Evolutionary conservation across 2,329 filamentous ascomycete genomes (phyloP).

Genomic region (Nemania sp.): DNA sequence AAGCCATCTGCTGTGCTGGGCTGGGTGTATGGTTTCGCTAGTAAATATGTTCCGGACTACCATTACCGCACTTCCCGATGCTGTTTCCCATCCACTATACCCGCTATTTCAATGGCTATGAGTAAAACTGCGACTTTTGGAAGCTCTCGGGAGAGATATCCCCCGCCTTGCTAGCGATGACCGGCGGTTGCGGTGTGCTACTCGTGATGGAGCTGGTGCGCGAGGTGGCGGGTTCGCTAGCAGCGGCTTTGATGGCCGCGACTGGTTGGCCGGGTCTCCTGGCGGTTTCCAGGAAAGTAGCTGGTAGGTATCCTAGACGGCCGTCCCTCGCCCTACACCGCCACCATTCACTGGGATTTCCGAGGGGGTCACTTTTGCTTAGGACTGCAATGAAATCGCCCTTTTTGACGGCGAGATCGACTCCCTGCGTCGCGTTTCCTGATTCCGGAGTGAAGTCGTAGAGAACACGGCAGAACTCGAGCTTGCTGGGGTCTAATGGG

Average conservation of each 20-base stretch:
- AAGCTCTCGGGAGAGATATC: slow-evolving; percentile 59
- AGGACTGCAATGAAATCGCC: slow-evolving; percentile 94
- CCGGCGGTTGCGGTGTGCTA: slow-evolving; percentile 38
- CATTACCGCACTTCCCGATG: not conserved
- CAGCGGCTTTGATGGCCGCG: slow-evolving; percentile 56
- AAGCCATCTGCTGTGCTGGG: too few species aligned
- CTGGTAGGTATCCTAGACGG: slow-evolving; percentile 86
- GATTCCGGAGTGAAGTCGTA: slow-evolving; percentile 91
- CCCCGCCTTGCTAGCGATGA: slow-evolving; percentile 52
- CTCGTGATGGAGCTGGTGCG: slow-evolving; percentile 56
- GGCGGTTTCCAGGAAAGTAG: slow-evolving; percentile 82
- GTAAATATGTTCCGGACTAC: slow-evolving; percentile 2
- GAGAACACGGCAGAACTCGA: slow-evolving; percentile 93
- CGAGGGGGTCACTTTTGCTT: slow-evolving; percentile 87
- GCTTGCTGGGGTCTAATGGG: slow-evolving; percentile 80
- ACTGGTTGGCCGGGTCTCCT: slow-evolving; percentile 55
- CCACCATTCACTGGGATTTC: slow-evolving; percentile 96
- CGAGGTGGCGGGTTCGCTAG: slow-evolving; percentile 47
- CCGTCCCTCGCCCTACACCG: slow-evolving; percentile 88
- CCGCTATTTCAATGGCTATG: too few species aligned
- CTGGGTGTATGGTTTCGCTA: slow-evolving; percentile 4
- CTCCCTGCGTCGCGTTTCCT: slow-evolving; percentile 62
- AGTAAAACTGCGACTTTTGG: slow-evolving; percentile 63
- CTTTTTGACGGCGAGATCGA: slow-evolving; percentile 91
- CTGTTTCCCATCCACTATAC: too few species aligned